Evolutionary conservation across 768 basidiomycete species (phyloP).

Genomic region (Cyclocybe cylindracea): DNA sequence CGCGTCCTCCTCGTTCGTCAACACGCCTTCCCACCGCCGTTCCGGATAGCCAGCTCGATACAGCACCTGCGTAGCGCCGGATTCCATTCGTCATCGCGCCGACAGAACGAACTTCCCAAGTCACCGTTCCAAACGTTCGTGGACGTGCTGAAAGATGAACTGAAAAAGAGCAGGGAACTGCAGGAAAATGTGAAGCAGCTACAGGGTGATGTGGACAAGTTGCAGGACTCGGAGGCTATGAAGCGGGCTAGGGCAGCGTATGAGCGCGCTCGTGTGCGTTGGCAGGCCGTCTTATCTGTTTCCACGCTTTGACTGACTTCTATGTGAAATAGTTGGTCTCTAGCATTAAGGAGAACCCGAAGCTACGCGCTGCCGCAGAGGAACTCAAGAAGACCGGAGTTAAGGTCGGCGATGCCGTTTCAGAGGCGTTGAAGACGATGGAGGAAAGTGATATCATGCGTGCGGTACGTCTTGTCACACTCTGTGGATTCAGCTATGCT

Average conservation of each 20-base stretch:
- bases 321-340: conserved; percentile 66
- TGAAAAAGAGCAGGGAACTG: conserved; percentile 90
- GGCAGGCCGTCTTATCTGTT: conserved; percentile 5
- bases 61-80: conserved; percentile 24
- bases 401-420: conserved; percentile 92
- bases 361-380: conserved; percentile 88
- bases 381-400: conserved; percentile 86
- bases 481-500: background rate
- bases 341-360: conserved; percentile 95
- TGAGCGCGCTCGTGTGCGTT: conserved; percentile 86
- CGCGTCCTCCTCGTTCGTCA: conserved; percentile 23
- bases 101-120: conserved; percentile 62
- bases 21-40: conserved; percentile 31
- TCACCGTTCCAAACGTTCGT: conserved; percentile 98
- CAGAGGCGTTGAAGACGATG: conserved; percentile 88
- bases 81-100: conserved; percentile 70
- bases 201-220: conserved; percentile 95
- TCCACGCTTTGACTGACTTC: conserved; percentile 1
- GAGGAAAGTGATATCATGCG: conserved; percentile 94
- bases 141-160: conserved; percentile 88
- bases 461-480: conserved; percentile 51
- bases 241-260: conserved; percentile 89
- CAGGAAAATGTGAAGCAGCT: conserved; percentile 97
- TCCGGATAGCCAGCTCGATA: conserved; percentile 35
- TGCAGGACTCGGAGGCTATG: conserved; percentile 97